Evolutionary conservation across 2,329 filamentous ascomycete genomes (phyloP).

Genomic region (Monilinia laxa): DNA sequence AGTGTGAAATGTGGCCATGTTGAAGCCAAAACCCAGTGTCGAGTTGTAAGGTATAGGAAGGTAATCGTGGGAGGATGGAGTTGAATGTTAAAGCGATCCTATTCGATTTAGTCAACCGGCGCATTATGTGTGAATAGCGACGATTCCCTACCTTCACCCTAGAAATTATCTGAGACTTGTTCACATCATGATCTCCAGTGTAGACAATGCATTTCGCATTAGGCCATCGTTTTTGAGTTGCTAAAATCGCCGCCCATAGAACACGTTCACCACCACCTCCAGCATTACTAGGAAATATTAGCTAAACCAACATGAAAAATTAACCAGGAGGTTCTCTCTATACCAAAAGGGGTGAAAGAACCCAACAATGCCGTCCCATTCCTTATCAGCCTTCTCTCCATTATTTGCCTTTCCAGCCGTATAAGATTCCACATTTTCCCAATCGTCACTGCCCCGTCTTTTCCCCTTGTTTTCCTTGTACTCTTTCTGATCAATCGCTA

Average conservation of each 20-base stretch:
- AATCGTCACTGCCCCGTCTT: constrained; percentile 57
- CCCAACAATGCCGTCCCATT: constrained; percentile 83
- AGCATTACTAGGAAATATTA: constrained; percentile 66
- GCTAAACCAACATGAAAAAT: neutral
- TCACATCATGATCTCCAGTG: constrained; percentile 88
- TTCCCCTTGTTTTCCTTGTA: constrained; percentile 27
- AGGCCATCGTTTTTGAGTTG: constrained; percentile 86
- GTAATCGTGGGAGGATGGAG: constrained; percentile 79
- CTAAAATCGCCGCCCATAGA: constrained; percentile 90
- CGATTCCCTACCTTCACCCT: constrained; percentile 63
- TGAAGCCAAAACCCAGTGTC: constrained; percentile 79
- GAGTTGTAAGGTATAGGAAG: constrained; percentile 87
- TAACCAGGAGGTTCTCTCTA: constrained; percentile 7
- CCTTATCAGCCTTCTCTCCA: constrained; percentile 48
- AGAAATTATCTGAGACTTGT: constrained; percentile 74
- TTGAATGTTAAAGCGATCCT: constrained; percentile 89
- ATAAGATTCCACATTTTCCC: constrained; percentile 66
- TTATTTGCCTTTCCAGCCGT: constrained; percentile 47
- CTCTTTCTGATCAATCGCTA: constrained; percentile 42
- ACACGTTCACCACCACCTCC: constrained; percentile 95
- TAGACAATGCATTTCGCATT: constrained; percentile 89
- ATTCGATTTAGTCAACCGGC: constrained; percentile 24
- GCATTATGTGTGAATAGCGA: neutral
- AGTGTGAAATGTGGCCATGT: constrained; percentile 93
- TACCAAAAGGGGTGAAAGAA: constrained; percentile 99